Evolutionary conservation across 163 green algal genomes (phyloP).

Genomic region (Scenedesmus sp.): DNA sequence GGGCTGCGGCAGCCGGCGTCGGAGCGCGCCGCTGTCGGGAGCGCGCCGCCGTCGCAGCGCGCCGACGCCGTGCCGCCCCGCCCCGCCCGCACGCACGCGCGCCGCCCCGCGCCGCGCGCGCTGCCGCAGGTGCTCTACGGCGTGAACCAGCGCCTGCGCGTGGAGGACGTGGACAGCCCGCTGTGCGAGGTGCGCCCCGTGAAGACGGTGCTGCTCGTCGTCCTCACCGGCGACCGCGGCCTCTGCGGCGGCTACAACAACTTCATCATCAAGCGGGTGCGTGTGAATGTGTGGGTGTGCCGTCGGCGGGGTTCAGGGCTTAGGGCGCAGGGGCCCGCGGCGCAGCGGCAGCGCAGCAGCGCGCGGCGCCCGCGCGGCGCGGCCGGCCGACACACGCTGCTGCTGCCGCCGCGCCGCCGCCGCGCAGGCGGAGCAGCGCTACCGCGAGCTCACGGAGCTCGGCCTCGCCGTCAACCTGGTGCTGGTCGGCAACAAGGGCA

Average conservation of each 20-base stretch:
- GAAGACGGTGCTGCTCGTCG: constrained; percentile 93
- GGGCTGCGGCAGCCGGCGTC: too few species aligned
- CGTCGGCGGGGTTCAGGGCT: too few species aligned
- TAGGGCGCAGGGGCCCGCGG: too few species aligned
- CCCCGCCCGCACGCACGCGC: too few species aligned
- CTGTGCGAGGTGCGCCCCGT: constrained; percentile 93
- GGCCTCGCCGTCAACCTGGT: constrained; percentile 84
- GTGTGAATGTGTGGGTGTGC: neutral
- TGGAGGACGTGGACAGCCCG: constrained; percentile 98
- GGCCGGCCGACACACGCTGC: too few species aligned
- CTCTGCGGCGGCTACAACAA: constrained; percentile 99
- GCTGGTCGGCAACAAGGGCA: constrained; percentile 90
- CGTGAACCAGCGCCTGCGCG: constrained; percentile 94
- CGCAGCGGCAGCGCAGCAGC: too few species aligned
- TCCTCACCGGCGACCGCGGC: constrained; percentile 95
- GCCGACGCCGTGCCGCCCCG: too few species aligned
- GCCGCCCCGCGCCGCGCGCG: neutral
- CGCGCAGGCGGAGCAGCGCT: constrained; percentile 74
- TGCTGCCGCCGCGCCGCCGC: too few species aligned
- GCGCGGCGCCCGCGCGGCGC: too few species aligned
- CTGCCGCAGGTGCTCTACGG: constrained; percentile 96
- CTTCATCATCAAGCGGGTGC: constrained; percentile 93
- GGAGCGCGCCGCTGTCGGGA: too few species aligned
- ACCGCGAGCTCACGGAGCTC: constrained; percentile 76
- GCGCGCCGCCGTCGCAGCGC: too few species aligned